Base-by-base conservation (phyloP, 2,329 filamentous ascomycete genomes). In the Cadophora luteo-olivacea region DNA sequence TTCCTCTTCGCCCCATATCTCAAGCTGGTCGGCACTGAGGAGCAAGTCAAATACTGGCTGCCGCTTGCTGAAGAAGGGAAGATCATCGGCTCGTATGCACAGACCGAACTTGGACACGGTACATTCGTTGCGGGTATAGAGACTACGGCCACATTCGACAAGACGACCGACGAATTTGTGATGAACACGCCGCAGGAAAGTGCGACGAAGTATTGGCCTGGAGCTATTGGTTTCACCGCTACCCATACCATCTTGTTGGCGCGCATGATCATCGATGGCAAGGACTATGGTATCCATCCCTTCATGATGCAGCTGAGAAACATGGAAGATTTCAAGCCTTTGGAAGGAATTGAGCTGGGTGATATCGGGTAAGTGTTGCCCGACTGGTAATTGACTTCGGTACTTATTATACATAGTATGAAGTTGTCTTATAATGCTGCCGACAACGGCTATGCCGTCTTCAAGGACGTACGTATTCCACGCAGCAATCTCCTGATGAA, bases 381-480 rank as follows among this genome's bases (percentile, higher is more conserved):
- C 4, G 19, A 48, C 19, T 9, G 5, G 38, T 8, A n/a, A 19
- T 48, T 48, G 16, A 48, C 11, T n/a, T 4, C 45, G 9, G 45
- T 5, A 9, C 19, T 48, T n/a, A 48, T 4, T 45, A 19, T 5
- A 48, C 4, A 25, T n/a, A 70, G 65, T 36, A n/a, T 68, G 22
- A 73, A 76, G 64, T 72, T 74, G 68, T 69, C 66, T 16, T 75
- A 75, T 64, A 76, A 75, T 58, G 68, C 65, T 62, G 74, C 73
- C 5, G 78, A 79, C 57, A 81, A 80, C 68, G 79, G 78, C 25
- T 78, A 76, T 45, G 72, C 78, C 33, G 72, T 72, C 57, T 79
- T 81, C 60, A 66, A 78, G 49, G 66, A 78, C 33, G 75, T 80
- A 29, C 72, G 76, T 22, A 75, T 80, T 49, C 79, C 79, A 11